Evolutionary conservation across 2,329 filamentous ascomycete species (phyloP).

Genomic region (Zymoseptoria pseudotritici): DNA sequence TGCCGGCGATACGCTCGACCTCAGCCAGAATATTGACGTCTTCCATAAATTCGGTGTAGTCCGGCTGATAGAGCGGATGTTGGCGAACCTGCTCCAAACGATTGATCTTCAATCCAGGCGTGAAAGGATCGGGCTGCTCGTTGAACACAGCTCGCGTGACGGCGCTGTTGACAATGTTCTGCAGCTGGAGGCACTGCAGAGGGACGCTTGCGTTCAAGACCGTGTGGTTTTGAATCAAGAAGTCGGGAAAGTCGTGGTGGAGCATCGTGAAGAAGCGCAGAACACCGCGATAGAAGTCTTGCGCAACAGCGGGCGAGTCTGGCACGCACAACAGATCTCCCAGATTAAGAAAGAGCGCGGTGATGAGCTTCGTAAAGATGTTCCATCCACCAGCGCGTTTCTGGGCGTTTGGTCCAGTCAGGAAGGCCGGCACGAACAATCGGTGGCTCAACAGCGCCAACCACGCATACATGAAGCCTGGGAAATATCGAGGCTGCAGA

Average conservation of each 20-base stretch:
- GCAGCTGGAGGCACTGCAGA: constrained; percentile 74
- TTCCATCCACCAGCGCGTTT: constrained; percentile 56
- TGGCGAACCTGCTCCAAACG: constrained; percentile 66
- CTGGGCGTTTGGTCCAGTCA: constrained; percentile 41
- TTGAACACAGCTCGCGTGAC: constrained; percentile 58
- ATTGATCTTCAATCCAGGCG: constrained; percentile 67
- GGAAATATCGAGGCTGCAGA: constrained; percentile 68
- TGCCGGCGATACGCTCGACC: constrained; percentile 43
- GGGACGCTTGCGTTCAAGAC: constrained; percentile 75
- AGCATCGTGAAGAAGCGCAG: constrained; percentile 77
- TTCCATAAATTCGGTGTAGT: constrained; percentile 48
- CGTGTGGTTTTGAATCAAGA: constrained; percentile 79
- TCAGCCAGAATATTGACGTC: constrained; percentile 46
- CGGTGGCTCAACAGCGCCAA: constrained; percentile 74
- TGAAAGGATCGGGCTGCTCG: constrained; percentile 67
- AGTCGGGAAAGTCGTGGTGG: constrained; percentile 92
- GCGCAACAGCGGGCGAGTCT: constrained; percentile 60
- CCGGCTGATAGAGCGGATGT: constrained; percentile 56
- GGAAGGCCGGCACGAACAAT: constrained; percentile 70
- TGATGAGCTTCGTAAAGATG: constrained; percentile 58
- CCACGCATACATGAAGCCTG: constrained; percentile 82
- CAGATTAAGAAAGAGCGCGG: constrained; percentile 50
- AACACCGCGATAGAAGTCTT: constrained; percentile 77
- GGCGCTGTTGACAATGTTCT: constrained; percentile 80
- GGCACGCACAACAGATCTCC: constrained; percentile 71